Conservation (phyloP, 768 basidiomycete species). For the Macrocybe gigantea region DNA sequence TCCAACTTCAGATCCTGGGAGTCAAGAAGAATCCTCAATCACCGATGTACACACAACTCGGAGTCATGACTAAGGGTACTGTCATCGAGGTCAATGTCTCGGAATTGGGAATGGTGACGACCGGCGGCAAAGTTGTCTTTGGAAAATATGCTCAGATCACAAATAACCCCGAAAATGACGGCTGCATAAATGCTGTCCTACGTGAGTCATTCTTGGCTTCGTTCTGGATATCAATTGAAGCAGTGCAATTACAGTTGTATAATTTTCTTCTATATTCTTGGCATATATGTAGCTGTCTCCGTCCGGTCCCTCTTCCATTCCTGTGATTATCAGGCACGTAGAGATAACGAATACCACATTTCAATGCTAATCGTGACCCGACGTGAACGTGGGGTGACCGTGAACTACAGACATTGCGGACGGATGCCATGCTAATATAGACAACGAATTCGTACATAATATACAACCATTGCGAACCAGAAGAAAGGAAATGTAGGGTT, state of each 20-base stretch:
- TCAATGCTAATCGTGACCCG: no score
- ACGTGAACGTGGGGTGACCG: no score
- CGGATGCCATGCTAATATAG: no score
- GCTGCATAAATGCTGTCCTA: conserved; percentile 92
- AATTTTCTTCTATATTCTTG: conserved; percentile 3
- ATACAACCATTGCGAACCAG: no score
- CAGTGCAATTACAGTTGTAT: conserved; percentile 19
- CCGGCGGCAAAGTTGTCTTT: conserved; percentile 92
- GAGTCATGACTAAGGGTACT: conserved; percentile 97
- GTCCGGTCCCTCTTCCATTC: no score
- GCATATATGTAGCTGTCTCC: no score
- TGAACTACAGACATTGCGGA: no score
- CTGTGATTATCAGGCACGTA: no score
- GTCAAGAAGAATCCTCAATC: conserved; percentile 99
- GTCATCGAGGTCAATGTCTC: conserved; percentile 99
- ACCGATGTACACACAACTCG: conserved; percentile 94
- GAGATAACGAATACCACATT: no score
- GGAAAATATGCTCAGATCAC: conserved; percentile 93
- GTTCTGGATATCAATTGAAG: neutral
- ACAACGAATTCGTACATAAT: no score
- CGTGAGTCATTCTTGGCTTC: conserved; percentile 43
- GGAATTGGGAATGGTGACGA: conserved; percentile 94
- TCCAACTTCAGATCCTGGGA: conserved; percentile 95
- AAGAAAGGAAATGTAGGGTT: no score
- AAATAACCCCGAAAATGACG: conserved; percentile 94